Conservation (phyloP, 768 basidiomycete species). For the Antrodiella citrinella region DNA sequence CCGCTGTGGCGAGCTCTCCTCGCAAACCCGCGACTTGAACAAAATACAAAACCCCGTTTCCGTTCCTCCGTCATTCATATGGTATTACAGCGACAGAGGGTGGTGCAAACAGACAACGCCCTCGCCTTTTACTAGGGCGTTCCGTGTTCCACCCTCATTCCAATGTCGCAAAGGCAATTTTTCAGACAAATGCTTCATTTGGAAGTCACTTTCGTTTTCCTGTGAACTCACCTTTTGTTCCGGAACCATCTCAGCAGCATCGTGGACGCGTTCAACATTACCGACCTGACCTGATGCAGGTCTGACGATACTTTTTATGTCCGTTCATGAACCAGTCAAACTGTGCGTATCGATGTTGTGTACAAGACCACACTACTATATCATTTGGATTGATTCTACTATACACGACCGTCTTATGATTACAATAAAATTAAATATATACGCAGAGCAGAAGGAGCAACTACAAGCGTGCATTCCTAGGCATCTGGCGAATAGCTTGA, state of each 20-base stretch:
- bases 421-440: too few species aligned
- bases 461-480: slow-evolving; percentile 48
- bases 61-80: background rate
- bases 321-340: too few species aligned
- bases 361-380: background rate
- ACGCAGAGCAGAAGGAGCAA: background rate
- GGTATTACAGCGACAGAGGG: slow-evolving; percentile 31
- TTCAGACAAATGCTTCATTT: slow-evolving; percentile 35
- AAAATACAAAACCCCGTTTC: slow-evolving; percentile 7
- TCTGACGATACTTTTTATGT: too few species aligned
- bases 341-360: too few species aligned
- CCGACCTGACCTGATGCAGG: too few species aligned
- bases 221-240: too few species aligned
- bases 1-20: background rate
- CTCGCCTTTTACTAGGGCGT: slow-evolving; percentile 60
- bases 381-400: too few species aligned
- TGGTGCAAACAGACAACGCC: slow-evolving; percentile 45
- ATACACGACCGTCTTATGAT: too few species aligned
- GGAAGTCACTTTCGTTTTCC: slow-evolving; percentile 7
- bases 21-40: slow-evolving; percentile 8
- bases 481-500: slow-evolving; percentile 29
- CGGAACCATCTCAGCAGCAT: too few species aligned
- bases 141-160: slow-evolving; percentile 41
- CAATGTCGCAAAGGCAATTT: slow-evolving; percentile 44
- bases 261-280: too few species aligned